Evolutionary conservation across 2,329 filamentous ascomycete species (phyloP), one percentile per base, ranked within the genome.

Genomic region (Aureobasidium sp.): DNA sequence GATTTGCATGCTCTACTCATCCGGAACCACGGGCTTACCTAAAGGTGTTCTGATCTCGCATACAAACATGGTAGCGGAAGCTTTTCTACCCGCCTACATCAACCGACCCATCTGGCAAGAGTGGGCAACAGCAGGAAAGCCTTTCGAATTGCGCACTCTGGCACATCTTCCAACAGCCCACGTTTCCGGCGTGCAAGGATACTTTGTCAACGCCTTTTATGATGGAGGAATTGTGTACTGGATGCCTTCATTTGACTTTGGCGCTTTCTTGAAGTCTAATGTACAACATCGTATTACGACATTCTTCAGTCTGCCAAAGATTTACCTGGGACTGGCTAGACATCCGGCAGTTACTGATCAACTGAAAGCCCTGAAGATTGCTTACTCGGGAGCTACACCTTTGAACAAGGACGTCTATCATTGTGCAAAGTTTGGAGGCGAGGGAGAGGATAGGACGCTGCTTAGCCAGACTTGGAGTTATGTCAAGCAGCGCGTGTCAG

Each of bases 221-320:
- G 57, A 72, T 64, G 73, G 71, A 37, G 74, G 74, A 2, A 65
- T 69, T 5, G 69, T 82, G 2, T 86, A 83, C 74, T 87, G 84
- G 84, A 86, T 87, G 84, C 74, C 78, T 4, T 77, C 75, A 44
- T 87, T 87, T 69, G 78, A 83, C 63, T 83, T 84, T 63, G 68
- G 70, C 2, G 73, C 78, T 40, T 85, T 87, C 68, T 75, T 86
- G 58, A 71, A 74, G 42, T 79, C 84, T 70, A 77, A 75, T 66
- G 76, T 76, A 45, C 74, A 76, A 53, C 79, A 82, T 67, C 70
- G 71, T 12, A 77, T 85, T 64, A 85, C 81, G 0, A 73, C 70
- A 56, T 80, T 86, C 68, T 82, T 84, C 69, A 82, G 78, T 5
- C 84, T 86, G 1, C 85, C 85, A 9, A 83, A 84, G 1, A 82